Base-by-base conservation (phyloP, 1,139 yeast species). In the Yamadazyma dendronema region DNA sequence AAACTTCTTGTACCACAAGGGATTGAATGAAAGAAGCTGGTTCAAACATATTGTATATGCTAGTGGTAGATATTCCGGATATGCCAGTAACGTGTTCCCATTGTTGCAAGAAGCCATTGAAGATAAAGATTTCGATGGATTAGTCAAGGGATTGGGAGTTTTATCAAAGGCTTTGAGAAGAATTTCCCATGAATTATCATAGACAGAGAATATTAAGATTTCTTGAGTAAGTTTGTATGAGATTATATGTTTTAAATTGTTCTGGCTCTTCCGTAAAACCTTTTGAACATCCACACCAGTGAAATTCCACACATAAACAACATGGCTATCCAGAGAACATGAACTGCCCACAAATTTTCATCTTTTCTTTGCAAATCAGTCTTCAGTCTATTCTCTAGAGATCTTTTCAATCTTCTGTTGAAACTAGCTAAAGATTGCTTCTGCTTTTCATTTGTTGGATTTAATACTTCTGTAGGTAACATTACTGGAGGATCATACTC, bases 1-100 rank as follows among this genome's bases (percentile, higher is more conserved):
- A 51, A 64, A 70, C 44, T 85, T 88, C 60, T 59, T 85, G 38
- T 67, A 76, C 53, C 65, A 72, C 22, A 63, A 73, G 3, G 96
- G 96, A 3, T 73, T 88, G 37, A 61, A 69, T 45, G 68, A 67
- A 26, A 74, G 96, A 53, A 66, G 74, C n/a, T 88, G 96, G 95
- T 89, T 83, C 65, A 86, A 82, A 62, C 96, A 89, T 61, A 73
- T 85, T 44, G 78, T 86, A 3, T 87, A 74, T 58, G 95, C 95
- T 3, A 81, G 92, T 37, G 95, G 95, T 3, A 70, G 94, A 53
- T 81, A 72, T 59, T 84, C 95, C 2, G 96, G 96, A 1, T 88
- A 88, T 52, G 84, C 86, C 15, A 95, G 95, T 2, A 89, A 84
- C 50, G 76, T 81, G 14, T 71, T 84, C 45, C 96, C 96, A 1